phyloP scores from a whole-genome alignment of 2,329 filamentous ascomycete species.

The Dothistroma pini region DNA sequence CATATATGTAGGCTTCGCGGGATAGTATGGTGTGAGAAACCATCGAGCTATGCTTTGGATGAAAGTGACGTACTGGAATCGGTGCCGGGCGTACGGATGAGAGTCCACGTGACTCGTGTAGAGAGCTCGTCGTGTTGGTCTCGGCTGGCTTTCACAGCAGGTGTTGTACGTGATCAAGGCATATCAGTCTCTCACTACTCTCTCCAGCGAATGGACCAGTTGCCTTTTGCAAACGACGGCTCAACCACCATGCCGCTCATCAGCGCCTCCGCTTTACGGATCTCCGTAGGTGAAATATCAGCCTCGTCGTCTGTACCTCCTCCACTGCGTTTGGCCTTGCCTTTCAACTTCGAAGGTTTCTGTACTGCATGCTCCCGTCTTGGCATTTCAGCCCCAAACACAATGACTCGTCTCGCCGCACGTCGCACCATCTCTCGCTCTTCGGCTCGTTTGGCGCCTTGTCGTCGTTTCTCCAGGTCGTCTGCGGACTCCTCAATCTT shows the following conservation, averaged over 20 bases:
- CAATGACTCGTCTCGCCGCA: conserved; percentile 59
- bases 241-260: conserved; percentile 59
- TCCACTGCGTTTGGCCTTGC: conserved; percentile 16
- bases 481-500: conserved; percentile 51
- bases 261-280: conserved; percentile 55
- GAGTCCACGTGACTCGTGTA: neutral
- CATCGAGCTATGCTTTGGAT: too few relatives aligned
- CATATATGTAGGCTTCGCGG: neutral
- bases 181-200: conserved; percentile 33
- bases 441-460: conserved; percentile 49
- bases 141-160: neutral
- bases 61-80: neutral
- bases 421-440: conserved; percentile 58
- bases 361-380: conserved; percentile 7
- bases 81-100: neutral
- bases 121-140: neutral
- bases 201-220: conserved; percentile 58
- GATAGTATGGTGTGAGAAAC: too few relatives aligned
- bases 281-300: conserved; percentile 19
- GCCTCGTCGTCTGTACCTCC: conserved; percentile 20
- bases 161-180: neutral
- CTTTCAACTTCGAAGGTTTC: conserved; percentile 18
- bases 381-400: conserved; percentile 49
- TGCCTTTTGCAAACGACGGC: conserved; percentile 58
- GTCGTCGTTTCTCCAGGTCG: conserved; percentile 47